Percentiles rank a stretch among this genome's conserved stretches.
These are phyloP conservation scores for Salvia hispanica DNA, from an alignment of 257 asterid genomes.

Conservation along the genomic window DNA sequence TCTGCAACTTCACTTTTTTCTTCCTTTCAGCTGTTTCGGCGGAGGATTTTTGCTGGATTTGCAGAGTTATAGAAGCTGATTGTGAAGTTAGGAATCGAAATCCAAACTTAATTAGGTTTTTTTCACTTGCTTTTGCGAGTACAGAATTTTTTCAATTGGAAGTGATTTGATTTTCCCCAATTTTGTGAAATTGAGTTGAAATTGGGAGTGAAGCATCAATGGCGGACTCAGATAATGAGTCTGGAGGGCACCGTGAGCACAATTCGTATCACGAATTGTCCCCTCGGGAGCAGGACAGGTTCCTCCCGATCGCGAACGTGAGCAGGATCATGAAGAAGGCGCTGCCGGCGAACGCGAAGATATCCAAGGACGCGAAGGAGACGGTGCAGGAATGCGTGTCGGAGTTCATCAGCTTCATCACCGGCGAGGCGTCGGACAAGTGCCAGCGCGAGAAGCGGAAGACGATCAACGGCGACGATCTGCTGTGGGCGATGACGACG, in stretches of 20 bases:
- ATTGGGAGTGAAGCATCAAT: constrained; percentile 30
- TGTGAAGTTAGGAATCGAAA: not conserved
- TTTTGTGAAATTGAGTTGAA: not conserved
- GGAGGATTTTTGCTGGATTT: not conserved
- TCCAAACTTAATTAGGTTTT: not conserved
- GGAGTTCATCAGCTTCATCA: constrained; percentile 71
- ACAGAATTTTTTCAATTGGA: not conserved
- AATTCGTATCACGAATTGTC: constrained; percentile 47
- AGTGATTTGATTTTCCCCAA: constrained; percentile 7
- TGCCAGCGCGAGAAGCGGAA: constrained; percentile 70
- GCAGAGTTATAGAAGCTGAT: not conserved
- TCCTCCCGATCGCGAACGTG: constrained; percentile 74
- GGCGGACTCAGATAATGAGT: constrained; percentile 91
- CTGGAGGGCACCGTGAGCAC: constrained; percentile 66
- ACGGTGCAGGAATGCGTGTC: constrained; percentile 76
- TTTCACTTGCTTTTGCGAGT: not conserved
- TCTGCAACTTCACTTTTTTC: not conserved
- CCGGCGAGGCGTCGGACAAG: constrained; percentile 76
- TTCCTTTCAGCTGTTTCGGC: not conserved
- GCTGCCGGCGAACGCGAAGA: constrained; percentile 69
- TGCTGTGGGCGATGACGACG: constrained; percentile 75
- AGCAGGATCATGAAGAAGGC: constrained; percentile 70
- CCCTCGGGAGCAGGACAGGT: constrained; percentile 62
- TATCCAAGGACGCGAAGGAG: constrained; percentile 71
- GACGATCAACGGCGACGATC: constrained; percentile 70